Evolutionary conservation across 1,284 basidiomycete genomes (phyloP), one percentile per base, ranked within the genome.

Genomic region (Tylopilus sp.): DNA sequence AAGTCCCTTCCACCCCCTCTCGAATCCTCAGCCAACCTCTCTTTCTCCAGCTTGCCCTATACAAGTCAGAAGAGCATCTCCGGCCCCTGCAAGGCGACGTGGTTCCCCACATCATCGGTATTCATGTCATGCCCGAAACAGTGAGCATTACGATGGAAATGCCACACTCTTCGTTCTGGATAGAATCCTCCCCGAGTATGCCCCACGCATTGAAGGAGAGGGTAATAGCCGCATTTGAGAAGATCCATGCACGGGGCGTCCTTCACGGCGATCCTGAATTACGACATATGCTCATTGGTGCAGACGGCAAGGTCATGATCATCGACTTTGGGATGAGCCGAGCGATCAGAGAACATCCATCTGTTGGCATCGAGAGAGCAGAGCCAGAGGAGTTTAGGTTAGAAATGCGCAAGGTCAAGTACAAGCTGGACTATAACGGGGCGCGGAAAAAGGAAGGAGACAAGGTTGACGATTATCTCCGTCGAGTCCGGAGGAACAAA

Each of bases 321-420:
- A 73, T 80, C 55, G 75, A 83, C 61, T 83, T 83, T 60, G 73
- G 79, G 37, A 66, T 68, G 42, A 74, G 76, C 57, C 69, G 72
- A 26, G 71, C 74, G 5, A 48, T 68, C 7, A 61, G 62, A n/a
- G 68, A 73, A 26, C 65, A 72, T 30, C 48, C 66, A 8, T 65
- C 64, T 1, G 60, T 77, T 12, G 65, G 65, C 12, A 63, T 83
- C 4, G 52, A 57, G 21, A 56, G 53, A 21, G 73, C 75, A 5
- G 69, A 64, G 11, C 59, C 62, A 7, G 68, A 62, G 1, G 76
- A 81, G n/a, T 66, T 81, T 28, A 64, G 61, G 15, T 39, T 73
- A 49, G 82, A 85, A 56, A 75, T 80, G 71, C 71, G 79, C 41
- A 74, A 75, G 44, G 74, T 84, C 52, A 76, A 73, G 59, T 79